Evolutionary conservation across 179 eudicot species (phyloP), one percentile per base, ranked within the genome.

Genomic region (Sideroxylon spinosum): DNA sequence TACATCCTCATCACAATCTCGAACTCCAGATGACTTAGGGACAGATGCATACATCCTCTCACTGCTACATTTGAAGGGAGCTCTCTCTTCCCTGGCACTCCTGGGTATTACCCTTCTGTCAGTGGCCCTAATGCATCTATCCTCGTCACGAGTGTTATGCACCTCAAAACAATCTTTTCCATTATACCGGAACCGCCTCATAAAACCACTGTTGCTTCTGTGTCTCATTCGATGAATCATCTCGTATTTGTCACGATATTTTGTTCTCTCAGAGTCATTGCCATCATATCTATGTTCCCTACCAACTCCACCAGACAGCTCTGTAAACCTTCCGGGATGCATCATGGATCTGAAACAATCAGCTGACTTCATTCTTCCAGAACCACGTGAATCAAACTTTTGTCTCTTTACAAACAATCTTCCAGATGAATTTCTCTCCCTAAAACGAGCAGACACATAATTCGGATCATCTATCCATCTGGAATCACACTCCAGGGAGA

Each of bases 391-490:
- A 74, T 86, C 86, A 53, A 82, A 86, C 79, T 86, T 85, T 46
- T 82, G 88, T 20, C 65, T 79, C 44, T 79, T 81, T 55, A 81
- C 83, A n/a, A 84, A 81, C 56, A 76, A 67, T 78, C 91, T 87
- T 7, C 67, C 85, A 17, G 92, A 90, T 68, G 92, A 85, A 73
- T 88, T 82, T 78, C 91, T 83, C 28, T 82, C 88, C 77, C 86
- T 86, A 25, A 77, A 73, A 52, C 74, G 80, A 78, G 81, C 78
- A 10, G 78, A 37, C 1, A 57, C 76, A 52, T 37, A 53, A 67
- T 73, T 80, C 14, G 76, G 75, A 25, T 86, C 85, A 49, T 85
- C 74, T 6, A 75, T 64, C 83, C 85, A 75, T 76, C 83, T 82
- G 17, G 75, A 37, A 48, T 61, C 81, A 48, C 63, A 48, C 57